Evolutionary conservation across 2,329 filamentous ascomycete genomes (phyloP).

Genomic region (Aspergillus candidus): DNA sequence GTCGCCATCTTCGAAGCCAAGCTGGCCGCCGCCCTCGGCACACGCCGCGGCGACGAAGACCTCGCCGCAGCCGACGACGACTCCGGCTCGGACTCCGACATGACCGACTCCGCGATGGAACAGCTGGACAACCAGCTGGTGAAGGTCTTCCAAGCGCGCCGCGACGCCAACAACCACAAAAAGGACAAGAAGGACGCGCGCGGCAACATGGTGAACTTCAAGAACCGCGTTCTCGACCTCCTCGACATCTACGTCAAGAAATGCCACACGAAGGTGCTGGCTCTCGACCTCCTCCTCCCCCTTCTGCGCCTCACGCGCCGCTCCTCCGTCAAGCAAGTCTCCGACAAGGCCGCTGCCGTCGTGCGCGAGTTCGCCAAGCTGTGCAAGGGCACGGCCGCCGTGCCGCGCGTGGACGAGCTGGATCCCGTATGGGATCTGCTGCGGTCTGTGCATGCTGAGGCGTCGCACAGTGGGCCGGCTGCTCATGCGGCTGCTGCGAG

Average conservation of each 20-base stretch:
- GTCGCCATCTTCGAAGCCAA: slow-evolving; percentile 62
- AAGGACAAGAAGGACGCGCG: slow-evolving; percentile 83
- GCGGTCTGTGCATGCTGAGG: slow-evolving; percentile 61
- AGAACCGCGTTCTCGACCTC: slow-evolving; percentile 84
- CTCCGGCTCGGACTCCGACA: slow-evolving; percentile 63
- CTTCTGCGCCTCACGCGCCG: slow-evolving; percentile 69
- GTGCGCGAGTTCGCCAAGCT: slow-evolving; percentile 66
- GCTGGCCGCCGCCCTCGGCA: slow-evolving; percentile 71
- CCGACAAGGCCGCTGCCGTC: slow-evolving; percentile 65
- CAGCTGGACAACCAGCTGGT: slow-evolving; percentile 74
- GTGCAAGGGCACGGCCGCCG: slow-evolving; percentile 46
- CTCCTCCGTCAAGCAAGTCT: slow-evolving; percentile 70
- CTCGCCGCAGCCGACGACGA: slow-evolving; percentile 50
- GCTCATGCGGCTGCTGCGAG: slow-evolving; percentile 70
- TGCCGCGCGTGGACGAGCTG: slow-evolving; percentile 33
- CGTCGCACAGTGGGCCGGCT: slow-evolving; percentile 51
- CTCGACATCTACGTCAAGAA: slow-evolving; percentile 78
- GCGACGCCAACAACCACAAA: slow-evolving; percentile 63
- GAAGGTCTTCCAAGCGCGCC: slow-evolving; percentile 75
- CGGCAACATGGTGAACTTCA: slow-evolving; percentile 87
- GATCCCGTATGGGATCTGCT: slow-evolving; percentile 54
- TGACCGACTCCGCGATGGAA: slow-evolving; percentile 96
- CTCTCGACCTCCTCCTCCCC: slow-evolving; percentile 66
- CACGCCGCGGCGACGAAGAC: slow-evolving; percentile 55
- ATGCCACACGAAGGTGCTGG: slow-evolving; percentile 61